Evolutionary conservation across 257 asterid genomes (phyloP).

Genomic region (Marsdenia floribunda): DNA sequence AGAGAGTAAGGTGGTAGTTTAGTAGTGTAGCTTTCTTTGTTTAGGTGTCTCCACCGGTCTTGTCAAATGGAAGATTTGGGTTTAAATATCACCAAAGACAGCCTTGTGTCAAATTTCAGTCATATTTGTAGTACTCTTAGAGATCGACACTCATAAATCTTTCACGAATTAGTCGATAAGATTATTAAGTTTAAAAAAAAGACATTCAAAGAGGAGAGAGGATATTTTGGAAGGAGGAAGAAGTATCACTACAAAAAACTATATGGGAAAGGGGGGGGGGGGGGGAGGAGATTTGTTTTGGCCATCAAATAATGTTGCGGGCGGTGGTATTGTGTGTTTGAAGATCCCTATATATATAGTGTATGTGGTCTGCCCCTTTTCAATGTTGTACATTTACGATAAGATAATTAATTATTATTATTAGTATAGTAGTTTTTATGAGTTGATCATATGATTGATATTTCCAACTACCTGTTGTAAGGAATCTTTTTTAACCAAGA

Average conservation of each 20-base stretch:
- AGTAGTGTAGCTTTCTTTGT: too few species aligned
- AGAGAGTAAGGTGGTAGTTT: too few species aligned
- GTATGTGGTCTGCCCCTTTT: background rate
- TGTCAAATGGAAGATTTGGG: too few species aligned
- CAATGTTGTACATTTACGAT: constrained; percentile 12
- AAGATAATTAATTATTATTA: background rate
- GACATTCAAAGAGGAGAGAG: background rate
- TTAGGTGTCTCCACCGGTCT: too few species aligned
- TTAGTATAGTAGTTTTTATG: background rate
- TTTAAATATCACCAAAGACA: too few species aligned
- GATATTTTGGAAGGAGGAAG: background rate
- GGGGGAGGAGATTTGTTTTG: background rate
- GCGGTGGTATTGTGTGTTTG: too few species aligned
- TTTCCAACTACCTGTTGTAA: constrained; percentile 24
- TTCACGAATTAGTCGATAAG: too few species aligned
- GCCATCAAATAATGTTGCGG: background rate
- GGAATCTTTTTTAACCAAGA: constrained; percentile 17
- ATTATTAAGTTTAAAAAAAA: too few species aligned
- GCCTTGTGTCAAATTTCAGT: too few species aligned
- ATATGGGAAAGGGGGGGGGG: background rate
- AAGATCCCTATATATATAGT: too few species aligned
- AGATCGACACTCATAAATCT: too few species aligned
- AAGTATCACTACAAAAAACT: background rate
- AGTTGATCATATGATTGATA: constrained; percentile 16
- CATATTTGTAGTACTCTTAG: too few species aligned